Percentiles rank a stretch among this genome's conserved stretches.
These are phyloP conservation scores for Aspergillus sp. DNA, from an alignment of 2,329 filamentous ascomycete species.

Conservation along the genomic window DNA sequence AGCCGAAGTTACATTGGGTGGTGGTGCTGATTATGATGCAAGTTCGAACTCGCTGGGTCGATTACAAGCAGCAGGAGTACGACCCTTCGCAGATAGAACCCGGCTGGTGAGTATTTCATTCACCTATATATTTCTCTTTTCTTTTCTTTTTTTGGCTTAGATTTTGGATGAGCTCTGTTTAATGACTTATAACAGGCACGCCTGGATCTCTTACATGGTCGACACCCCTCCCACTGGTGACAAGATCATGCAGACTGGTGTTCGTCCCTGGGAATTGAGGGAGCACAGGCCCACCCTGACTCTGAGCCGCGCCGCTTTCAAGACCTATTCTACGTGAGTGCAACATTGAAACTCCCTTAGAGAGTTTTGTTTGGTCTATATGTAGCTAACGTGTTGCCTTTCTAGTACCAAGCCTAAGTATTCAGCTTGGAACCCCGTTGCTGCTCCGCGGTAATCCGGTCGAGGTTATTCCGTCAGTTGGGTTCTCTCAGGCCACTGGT, in stretches of 20 bases:
- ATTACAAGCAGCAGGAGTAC: constrained; percentile 82
- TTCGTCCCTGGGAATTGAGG: constrained; percentile 73
- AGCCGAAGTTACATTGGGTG: constrained; percentile 2
- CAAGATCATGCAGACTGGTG: constrained; percentile 64
- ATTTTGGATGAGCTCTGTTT: background rate
- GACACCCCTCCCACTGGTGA: constrained; percentile 83
- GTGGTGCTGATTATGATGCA: constrained; percentile 18
- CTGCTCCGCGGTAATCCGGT: constrained; percentile 34
- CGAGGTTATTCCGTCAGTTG: constrained; percentile 2
- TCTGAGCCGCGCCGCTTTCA: constrained; percentile 74
- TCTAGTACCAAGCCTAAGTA: constrained; percentile 34
- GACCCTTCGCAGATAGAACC: constrained; percentile 74
- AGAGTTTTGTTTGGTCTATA: background rate
- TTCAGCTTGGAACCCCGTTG: constrained; percentile 36
- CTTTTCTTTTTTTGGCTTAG: background rate
- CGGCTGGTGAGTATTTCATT: constrained; percentile 62
- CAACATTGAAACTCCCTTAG: background rate
- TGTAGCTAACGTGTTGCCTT: background rate
- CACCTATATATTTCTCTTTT: no score
- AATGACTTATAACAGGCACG: constrained; percentile 61
- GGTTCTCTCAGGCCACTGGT: constrained; percentile 8
- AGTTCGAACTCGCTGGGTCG: constrained; percentile 97
- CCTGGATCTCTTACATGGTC: constrained; percentile 92
- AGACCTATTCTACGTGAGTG: constrained; percentile 91
- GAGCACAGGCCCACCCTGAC: constrained; percentile 76